Base-by-base conservation (phyloP, 1,284 basidiomycete species). In the Sanghuangporus baumii region DNA sequence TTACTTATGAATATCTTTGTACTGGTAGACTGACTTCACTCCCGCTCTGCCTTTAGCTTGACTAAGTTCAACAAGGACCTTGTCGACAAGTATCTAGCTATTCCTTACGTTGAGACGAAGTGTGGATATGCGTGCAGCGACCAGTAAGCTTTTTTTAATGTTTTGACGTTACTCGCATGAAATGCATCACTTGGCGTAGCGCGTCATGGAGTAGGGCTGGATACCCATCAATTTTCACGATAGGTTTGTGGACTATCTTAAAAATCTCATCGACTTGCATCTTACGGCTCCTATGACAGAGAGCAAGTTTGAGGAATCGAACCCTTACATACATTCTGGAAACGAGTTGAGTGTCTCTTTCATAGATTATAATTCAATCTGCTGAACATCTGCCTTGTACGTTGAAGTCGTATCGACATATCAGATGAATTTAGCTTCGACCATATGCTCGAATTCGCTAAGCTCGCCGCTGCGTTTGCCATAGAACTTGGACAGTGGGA, bases 41-140 rank as follows among this genome's bases (percentile, higher is more conserved):
- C 59, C 50, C 43, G 31, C 20, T 36, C 56, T 37, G 47, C 64
- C 38, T 70, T 50, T 70, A 91, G 89, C 64, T 76, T 93, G 67
- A 96, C 94, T 5, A 75, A 83, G 48, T 92, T 91, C 75, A 88
- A 98, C 75, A 89, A 86, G 75, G 74, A 81, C 63, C 78, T 93
- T 34, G 85, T 96, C 4, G 82, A 90, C 34, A 73, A 80, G 61
- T 98, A 98, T 73, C 82, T 92, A 57, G 79, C 83, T 69, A 91
- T 93, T 67, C 90, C 90, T 37, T 91, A 81, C 68, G 87, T 83
- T 23, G 83, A 88, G 77, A 93, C 91, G 57, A 79, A 91, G 79
- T 96, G 95, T 74, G 94, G 95, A 37, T 98, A 98, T 73, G 95
- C 94, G 18, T 98, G 94, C 78, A 93, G 90, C 66, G 96, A 98